Conservation (phyloP, 441 rosid genomes). For the Capsella rubella region DNA sequence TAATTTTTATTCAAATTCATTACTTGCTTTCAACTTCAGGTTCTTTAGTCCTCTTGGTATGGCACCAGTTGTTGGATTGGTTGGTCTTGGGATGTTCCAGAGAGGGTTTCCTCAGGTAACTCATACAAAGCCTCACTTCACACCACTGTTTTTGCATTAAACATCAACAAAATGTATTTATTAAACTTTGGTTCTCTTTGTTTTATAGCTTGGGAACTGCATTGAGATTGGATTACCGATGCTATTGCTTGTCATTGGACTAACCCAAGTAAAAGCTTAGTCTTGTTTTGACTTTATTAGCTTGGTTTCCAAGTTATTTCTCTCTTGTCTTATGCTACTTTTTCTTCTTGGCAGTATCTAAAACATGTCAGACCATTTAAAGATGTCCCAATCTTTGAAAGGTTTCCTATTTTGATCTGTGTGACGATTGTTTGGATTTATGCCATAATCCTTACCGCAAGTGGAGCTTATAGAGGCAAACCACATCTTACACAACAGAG, state of each 20-base stretch:
- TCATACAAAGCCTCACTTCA: neutral
- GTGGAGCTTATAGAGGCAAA: slow-evolving; percentile 69
- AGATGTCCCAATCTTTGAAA: slow-evolving; percentile 67
- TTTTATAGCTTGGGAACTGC: slow-evolving; percentile 65
- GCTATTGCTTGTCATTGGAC: slow-evolving; percentile 65
- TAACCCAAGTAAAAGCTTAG: slow-evolving; percentile 59
- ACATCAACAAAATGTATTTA: neutral
- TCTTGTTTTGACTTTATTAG: neutral
- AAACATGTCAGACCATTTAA: slow-evolving; percentile 77
- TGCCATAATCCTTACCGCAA: slow-evolving; percentile 65
- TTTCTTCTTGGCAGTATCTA: slow-evolving; percentile 69
- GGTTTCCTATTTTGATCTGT: slow-evolving; percentile 69
- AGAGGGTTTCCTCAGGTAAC: slow-evolving; percentile 72
- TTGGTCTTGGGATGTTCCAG: slow-evolving; percentile 76
- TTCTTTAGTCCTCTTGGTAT: slow-evolving; percentile 80
- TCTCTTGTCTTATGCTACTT: slow-evolving; percentile 22
- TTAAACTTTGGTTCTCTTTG: slow-evolving; percentile 1
- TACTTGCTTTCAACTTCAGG: slow-evolving; percentile 36
- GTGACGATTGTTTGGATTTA: slow-evolving; percentile 67
- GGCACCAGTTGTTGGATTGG: slow-evolving; percentile 81
- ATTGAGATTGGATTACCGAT: slow-evolving; percentile 78
- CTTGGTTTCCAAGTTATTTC: slow-evolving; percentile 8
- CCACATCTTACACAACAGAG: slow-evolving; percentile 55
- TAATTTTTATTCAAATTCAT: neutral
- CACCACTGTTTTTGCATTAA: neutral